Base-by-base conservation (phyloP, 768 basidiomycete species). In the Lepiota venenata region DNA sequence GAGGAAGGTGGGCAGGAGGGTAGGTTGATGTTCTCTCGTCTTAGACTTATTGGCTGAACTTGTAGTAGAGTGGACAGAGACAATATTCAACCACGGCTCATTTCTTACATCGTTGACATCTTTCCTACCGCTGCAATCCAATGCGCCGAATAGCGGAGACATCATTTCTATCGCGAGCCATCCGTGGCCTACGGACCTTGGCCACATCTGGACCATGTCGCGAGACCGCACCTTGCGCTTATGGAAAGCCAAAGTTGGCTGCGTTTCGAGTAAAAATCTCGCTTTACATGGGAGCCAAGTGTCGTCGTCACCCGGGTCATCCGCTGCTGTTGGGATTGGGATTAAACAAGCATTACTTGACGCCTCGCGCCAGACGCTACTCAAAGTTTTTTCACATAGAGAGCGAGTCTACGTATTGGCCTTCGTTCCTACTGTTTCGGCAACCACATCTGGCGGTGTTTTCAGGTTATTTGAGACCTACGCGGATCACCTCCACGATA, bases 201-300 rank as follows among this genome's bases (percentile, higher is more conserved):
- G 77, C 35, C 77, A 89, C 61, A 73, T 87, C 18, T 96, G 91
- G 82, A 87, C 93, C 1, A 77, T 98, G 39, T 93, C 94, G 8
- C 79, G 93, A 51, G 93, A 97, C 72, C 80, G 88, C 51, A 87
- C 85, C 32, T 74, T 98, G 39, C 81, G 93, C 37, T 74, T 90
- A 40, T 98, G 94, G 94, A 87, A 88, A 58, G 77, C 85, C 25
- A 82, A 86, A 66, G 74, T 82, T 51, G 85, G 85, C 41, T 87
- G 90, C 64, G 77, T 87, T n/a, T 79, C 84, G 27, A 80, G 81
- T 29, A 85, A 80, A 63, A 67, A 72, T 10, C 69, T 89, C 41
- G 73, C 80, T 10, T 64, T 52, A 22, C 64, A 58, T 42, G 32
- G 57, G 53, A 56, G 63, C 58, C 45, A 64, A 50, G 50, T 50